Evolutionary conservation across 352 stramenopile species (phyloP), one percentile per base, ranked within the genome.

Genomic region (Pythium aristosporum): DNA sequence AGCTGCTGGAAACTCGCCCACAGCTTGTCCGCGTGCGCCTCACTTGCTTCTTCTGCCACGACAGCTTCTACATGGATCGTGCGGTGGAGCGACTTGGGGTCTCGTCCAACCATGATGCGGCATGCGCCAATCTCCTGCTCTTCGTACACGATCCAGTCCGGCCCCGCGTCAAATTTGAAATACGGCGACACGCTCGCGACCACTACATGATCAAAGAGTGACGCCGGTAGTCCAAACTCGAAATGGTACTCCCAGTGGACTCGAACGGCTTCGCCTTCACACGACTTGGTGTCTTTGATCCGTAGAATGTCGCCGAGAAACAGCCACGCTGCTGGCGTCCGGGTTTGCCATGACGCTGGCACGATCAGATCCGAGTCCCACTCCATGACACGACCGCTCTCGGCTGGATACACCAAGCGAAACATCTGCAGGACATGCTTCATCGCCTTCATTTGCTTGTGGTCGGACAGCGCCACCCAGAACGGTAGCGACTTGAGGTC

Each of bases 211-310:
- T 65, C 58, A 39, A 58, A 58, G 2, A 65, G 36, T 12, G 47
- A 8, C 13, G 42, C 16, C 9, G 58, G 58, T 1, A 65, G 15
- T 1, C 42, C 51, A 44, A 15, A 52, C 37, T 49, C 50, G 30
- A 57, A 65, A 37, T 58, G 58, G 37, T 46, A 58, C 39, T 58
- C 48, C 58, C 58, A 65, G 23, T 57, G 57, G 13, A 64, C 47
- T 32, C 57, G 57, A 15, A 52, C 25, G 36, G 39, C 23, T 12
- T 53, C 56, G 18, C 52, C 37, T 3, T 58, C 36, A 25, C 46
- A 52, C 46, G 46, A 30, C 23, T 28, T 50, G 8, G 9, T 32
- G 1, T 52, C 23, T 1, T 21, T 15, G 46, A 52, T 21, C 5
- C 20, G 46, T 15, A 52, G 20, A 52, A 52, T 52, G 20, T 52